Percentiles rank a stretch among this genome's conserved stretches.
phyloP scores from a whole-genome alignment of 169 alveolate species.

The Plasmodium vivax region DNA sequence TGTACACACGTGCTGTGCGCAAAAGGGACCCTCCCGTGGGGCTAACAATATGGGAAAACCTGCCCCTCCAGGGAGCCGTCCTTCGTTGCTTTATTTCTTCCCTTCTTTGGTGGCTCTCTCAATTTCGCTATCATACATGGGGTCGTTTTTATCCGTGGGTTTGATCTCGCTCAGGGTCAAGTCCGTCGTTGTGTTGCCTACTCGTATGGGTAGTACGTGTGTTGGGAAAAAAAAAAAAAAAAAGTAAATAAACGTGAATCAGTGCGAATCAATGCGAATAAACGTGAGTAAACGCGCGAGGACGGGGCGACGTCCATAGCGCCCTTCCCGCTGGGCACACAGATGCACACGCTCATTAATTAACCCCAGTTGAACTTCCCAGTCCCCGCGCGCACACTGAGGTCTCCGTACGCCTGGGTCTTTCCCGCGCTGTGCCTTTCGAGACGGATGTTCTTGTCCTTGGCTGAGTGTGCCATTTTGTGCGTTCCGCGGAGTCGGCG shows the following conservation, averaged over 20 bases:
- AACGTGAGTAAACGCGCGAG: background rate
- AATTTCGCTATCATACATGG: slow-evolving; percentile 73
- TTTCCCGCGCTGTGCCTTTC: slow-evolving; percentile 76
- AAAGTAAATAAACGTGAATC: background rate
- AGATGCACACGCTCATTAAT: background rate
- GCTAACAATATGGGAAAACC: background rate
- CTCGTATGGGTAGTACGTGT: background rate
- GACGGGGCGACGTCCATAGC: background rate
- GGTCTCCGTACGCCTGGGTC: slow-evolving; percentile 60
- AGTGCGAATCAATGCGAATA: background rate
- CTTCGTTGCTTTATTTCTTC: slow-evolving; percentile 7
- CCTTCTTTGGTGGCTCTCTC: slow-evolving; percentile 30
- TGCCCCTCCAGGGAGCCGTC: background rate
- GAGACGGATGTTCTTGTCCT: slow-evolving; percentile 71
- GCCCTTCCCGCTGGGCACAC: background rate
- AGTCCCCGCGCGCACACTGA: slow-evolving; percentile 56
- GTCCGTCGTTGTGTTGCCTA: slow-evolving; percentile 50
- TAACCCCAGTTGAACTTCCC: slow-evolving; percentile 75
- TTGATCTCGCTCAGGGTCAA: background rate
- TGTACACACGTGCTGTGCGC: background rate
- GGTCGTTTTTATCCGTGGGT: slow-evolving; percentile 62
- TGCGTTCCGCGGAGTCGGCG: background rate
- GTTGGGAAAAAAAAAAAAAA: background rate
- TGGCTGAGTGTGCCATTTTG: slow-evolving; percentile 50
- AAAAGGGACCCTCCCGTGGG: background rate